A percentile compares a stretch with the other conserved stretches of the same genome.
These are phyloP conservation scores for Entomortierella parvispora DNA, from an alignment of 192 early-diverging fungal genomes.

Conservation along the genomic window DNA sequence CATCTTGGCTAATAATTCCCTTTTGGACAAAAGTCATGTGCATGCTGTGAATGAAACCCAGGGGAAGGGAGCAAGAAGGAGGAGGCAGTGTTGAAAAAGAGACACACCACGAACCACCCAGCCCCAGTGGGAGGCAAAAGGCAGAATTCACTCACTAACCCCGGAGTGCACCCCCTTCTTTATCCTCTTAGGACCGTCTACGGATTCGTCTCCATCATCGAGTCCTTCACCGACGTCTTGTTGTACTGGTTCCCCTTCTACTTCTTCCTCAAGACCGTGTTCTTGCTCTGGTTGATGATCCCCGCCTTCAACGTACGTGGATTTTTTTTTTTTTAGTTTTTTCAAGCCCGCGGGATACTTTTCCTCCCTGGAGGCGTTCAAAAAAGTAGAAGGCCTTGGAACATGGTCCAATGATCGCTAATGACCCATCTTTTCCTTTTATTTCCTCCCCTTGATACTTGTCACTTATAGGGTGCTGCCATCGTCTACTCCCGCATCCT, in stretches of 20 bases:
- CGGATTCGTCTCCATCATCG: constrained; percentile 86
- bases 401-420: constrained; percentile 17
- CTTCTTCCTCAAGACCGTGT: constrained; percentile 90
- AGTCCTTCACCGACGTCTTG: constrained; percentile 91
- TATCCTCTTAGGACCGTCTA: constrained; percentile 71
- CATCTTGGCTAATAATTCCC: neutral
- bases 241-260: constrained; percentile 97
- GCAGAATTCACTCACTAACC: no score
- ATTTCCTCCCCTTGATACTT: constrained; percentile 8
- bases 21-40: no score
- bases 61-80: neutral
- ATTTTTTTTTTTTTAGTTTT: constrained; percentile 7
- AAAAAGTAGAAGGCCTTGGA: neutral
- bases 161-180: neutral
- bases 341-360: neutral
- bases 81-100: neutral
- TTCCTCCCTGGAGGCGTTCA: neutral
- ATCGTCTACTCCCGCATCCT: constrained; percentile 79
- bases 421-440: constrained; percentile 8
- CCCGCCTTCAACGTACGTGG: constrained; percentile 71
- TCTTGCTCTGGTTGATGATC: constrained; percentile 87
- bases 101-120: no score
- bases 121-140: no score
- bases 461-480: constrained; percentile 73
- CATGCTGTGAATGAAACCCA: no score